These are phyloP conservation scores for Geranium rotundifolium DNA, from an alignment of 345 rosid species.

Conservation along the genomic window DNA sequence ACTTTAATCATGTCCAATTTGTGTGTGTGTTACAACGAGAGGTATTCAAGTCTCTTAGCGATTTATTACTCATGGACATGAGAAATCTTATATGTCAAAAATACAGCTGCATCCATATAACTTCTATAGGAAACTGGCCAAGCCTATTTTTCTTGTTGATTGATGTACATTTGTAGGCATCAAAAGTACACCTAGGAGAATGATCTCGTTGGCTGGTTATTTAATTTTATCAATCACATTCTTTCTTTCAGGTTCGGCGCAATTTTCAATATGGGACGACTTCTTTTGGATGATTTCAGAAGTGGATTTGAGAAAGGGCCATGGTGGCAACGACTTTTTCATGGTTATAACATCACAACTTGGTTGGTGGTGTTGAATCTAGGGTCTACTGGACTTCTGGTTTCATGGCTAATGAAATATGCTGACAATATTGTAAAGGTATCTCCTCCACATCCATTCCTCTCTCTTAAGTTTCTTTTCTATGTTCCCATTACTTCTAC, in stretches of 20 bases:
- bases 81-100: neutral
- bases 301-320: conserved; percentile 81
- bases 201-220: neutral
- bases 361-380: conserved; percentile 81
- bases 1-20: too few species aligned
- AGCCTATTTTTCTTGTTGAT: neutral
- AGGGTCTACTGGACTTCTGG: conserved; percentile 71
- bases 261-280: conserved; percentile 73
- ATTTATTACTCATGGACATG: too few species aligned
- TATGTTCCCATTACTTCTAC: neutral
- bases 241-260: conserved; percentile 53
- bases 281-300: conserved; percentile 75
- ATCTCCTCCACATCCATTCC: conserved; percentile 4
- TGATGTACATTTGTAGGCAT: neutral
- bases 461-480: neutral
- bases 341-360: conserved; percentile 67
- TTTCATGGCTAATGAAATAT: conserved; percentile 86
- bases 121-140: neutral
- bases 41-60: too few species aligned
- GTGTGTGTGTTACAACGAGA: too few species aligned
- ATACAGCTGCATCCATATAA: neutral
- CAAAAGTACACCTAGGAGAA: neutral
- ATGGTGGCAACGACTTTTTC: conserved; percentile 84
- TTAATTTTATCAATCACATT: neutral
- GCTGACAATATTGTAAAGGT: conserved; percentile 96